phyloP scores from a whole-genome alignment of 495 filamentous ascomycete genomes.

The Xylaria nigripes region DNA sequence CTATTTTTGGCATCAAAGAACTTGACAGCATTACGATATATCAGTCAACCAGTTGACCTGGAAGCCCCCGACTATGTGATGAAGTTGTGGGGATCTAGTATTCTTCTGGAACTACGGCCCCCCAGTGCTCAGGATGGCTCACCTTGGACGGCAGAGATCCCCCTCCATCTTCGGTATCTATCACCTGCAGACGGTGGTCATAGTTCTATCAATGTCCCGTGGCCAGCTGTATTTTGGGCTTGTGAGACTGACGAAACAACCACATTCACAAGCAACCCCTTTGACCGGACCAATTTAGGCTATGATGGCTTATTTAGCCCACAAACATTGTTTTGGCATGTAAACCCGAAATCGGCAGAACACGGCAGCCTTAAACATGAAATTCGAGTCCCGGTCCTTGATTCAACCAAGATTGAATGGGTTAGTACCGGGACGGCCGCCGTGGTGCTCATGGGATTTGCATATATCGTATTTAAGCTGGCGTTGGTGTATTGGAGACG shows the following conservation, averaged over 20 bases:
- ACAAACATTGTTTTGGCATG: constrained; percentile 78
- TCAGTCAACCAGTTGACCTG: constrained; percentile 78
- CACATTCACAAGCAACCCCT: constrained; percentile 72
- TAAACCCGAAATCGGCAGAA: constrained; percentile 48
- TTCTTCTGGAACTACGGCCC: constrained; percentile 66
- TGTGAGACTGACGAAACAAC: constrained; percentile 66
- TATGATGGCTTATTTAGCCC: constrained; percentile 80
- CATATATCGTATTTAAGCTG: constrained; percentile 67
- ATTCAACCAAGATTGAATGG: constrained; percentile 46
- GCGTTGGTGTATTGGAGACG: constrained; percentile 30
- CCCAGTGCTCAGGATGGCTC: constrained; percentile 27
- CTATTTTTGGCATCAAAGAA: constrained; percentile 71
- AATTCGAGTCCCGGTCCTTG: constrained; percentile 69
- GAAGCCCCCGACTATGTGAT: constrained; percentile 84
- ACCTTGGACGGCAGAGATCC: constrained; percentile 67
- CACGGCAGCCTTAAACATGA: constrained; percentile 45
- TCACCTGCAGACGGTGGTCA: constrained; percentile 47
- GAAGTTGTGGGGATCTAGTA: constrained; percentile 67
- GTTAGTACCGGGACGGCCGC: constrained; percentile 65
- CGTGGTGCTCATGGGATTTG: constrained; percentile 61
- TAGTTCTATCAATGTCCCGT: constrained; percentile 46
- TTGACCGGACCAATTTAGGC: constrained; percentile 74
- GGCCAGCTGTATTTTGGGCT: constrained; percentile 87
- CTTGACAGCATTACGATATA: constrained; percentile 55
- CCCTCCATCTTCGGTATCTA: constrained; percentile 85